Evolutionary conservation across 2,329 filamentous ascomycete species (phyloP), one percentile per base, ranked within the genome.

Genomic region (Biscogniauxia sp.): DNA sequence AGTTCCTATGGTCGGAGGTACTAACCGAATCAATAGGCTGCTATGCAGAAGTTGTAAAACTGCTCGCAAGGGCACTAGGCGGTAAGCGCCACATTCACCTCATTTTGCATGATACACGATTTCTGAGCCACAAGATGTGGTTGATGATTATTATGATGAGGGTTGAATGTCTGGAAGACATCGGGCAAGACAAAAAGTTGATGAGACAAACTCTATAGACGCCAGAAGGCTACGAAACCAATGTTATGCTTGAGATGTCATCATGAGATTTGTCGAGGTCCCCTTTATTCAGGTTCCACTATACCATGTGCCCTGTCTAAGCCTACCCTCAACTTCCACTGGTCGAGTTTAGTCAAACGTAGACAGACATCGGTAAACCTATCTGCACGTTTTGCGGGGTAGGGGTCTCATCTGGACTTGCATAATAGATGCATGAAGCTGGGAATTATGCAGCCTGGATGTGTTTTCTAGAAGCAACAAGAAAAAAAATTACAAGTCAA

Each of bases 41-140:
- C 92, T 77, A 96, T 96, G 92, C 88, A 92, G 85, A 96, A 96
- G 85, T 83, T 94, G 81, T 97, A 92, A 87, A 87, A 69, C 62
- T 57, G 58, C 59, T 66, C n/a, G 26, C 20, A 51, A 52, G 26
- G 60, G 55, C 11, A 55, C 32, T 53, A 71, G 68, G 61, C 51
- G 62, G n/a, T 25, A 45, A 56, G 63, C 56, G 61, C 61, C 56
- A 49, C 62, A 65, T 66, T 62, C 61, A 55, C 67, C 65, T 66
- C 65, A 64, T 68, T 45, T 45, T 68, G 58, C 69, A 72, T 70
- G 70, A 74, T 67, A 61, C 65, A 74, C 64, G 70, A 73, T 61
- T 66, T 64, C 37, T 64, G 59, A 65, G 64, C 68, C 60, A 70
- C 57, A 62, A 67, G 61, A 56, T 56, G 67, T 64, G 65, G 66